A percentile compares a stretch with the other conserved stretches of the same genome.
Conservation (phyloP, 2,329 filamentous ascomycete species). For the Colletotrichum theobromicola region DNA sequence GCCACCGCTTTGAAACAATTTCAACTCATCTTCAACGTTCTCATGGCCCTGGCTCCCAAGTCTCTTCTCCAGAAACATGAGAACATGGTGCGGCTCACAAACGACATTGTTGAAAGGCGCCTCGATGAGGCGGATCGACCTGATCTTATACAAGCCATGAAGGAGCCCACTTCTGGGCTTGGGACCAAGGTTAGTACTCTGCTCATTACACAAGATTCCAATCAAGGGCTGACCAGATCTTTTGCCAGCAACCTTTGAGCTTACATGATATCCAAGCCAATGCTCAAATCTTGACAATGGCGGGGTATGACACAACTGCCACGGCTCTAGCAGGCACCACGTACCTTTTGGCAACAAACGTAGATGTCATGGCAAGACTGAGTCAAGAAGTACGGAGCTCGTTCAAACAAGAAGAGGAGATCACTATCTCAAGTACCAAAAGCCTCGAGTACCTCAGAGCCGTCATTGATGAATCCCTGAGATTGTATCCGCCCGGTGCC, state of each 20-base stretch:
- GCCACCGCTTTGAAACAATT: background rate
- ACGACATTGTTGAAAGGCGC: background rate
- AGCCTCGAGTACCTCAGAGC: slow-evolving; percentile 42
- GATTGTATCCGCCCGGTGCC: slow-evolving; percentile 39
- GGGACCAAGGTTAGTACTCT: background rate
- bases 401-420: slow-evolving; percentile 38
- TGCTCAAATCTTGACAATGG: slow-evolving; percentile 26
- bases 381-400: slow-evolving; percentile 39
- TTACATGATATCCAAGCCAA: background rate
- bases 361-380: slow-evolving; percentile 31
- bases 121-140: background rate
- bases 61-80: background rate
- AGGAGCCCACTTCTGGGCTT: background rate
- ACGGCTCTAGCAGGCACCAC: slow-evolving; percentile 29
- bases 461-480: slow-evolving; percentile 44
- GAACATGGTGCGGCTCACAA: background rate
- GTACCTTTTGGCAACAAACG: slow-evolving; percentile 33
- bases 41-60: background rate
- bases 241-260: background rate
- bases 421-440: slow-evolving; percentile 33
- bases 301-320: slow-evolving; percentile 38
- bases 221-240: fast-evolving
- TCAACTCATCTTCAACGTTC: background rate
- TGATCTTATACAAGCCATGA: background rate
- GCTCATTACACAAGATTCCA: background rate